Evolutionary conservation across 163 green algal genomes (phyloP).

Genomic region (Chlorella variabilis): DNA sequence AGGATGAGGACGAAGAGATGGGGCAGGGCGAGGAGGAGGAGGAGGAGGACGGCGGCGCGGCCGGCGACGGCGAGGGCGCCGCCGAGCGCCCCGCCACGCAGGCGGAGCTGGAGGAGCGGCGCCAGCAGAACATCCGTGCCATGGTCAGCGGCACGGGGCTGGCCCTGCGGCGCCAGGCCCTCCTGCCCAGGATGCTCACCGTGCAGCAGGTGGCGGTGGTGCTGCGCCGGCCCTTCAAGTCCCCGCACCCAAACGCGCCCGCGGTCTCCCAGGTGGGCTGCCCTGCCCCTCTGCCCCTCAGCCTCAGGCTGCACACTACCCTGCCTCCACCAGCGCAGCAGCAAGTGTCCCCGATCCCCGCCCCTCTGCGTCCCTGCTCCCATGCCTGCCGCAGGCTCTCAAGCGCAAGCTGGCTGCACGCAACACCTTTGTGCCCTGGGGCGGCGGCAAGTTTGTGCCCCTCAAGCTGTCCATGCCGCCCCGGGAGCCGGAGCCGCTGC

Average conservation of each 20-base stretch:
- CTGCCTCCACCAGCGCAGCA: too few relatives aligned
- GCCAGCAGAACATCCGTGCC: constrained; percentile 66
- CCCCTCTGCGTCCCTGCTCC: too few relatives aligned
- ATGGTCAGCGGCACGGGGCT: constrained; percentile 59
- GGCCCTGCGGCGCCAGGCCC: constrained; percentile 62
- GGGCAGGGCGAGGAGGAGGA: not conserved
- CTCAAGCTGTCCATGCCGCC: constrained; percentile 6
- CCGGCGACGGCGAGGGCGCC: not conserved
- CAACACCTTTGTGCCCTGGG: constrained; percentile 84
- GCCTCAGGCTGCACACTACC: too few relatives aligned
- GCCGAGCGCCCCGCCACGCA: not conserved
- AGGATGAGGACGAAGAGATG: not conserved
- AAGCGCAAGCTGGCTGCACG: constrained; percentile 65
- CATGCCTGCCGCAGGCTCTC: constrained; percentile 62
- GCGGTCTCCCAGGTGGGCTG: constrained; percentile 61
- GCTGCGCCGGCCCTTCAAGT: constrained; percentile 84
- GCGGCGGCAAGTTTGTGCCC: constrained; percentile 51
- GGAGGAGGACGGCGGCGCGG: not conserved
- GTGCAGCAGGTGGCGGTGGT: constrained; percentile 66
- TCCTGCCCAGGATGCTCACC: constrained; percentile 80
- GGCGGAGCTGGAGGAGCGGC: constrained; percentile 29
- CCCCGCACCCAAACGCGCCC: constrained; percentile 71
- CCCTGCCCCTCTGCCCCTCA: too few relatives aligned
- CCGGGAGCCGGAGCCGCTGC: not conserved
- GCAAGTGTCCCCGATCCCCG: not conserved